These are phyloP conservation scores for Hypoxylon fuscum DNA, from an alignment of 495 filamentous ascomycete species.

Conservation along the genomic window DNA sequence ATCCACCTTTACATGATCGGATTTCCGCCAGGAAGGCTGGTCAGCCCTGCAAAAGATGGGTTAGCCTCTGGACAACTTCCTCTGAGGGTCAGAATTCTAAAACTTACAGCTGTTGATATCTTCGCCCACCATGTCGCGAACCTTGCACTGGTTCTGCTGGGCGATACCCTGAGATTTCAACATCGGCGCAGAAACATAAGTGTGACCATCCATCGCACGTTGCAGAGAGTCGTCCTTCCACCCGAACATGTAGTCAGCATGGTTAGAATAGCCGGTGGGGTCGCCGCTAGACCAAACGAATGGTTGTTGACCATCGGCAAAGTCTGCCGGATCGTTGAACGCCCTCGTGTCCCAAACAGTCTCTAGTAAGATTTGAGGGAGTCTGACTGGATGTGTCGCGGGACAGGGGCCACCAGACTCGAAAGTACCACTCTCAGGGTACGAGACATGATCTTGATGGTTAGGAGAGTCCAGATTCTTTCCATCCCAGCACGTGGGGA, in stretches of 20 bases:
- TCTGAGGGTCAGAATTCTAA: not conserved
- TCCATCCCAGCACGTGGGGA: conserved; percentile 48
- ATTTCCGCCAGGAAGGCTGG: conserved; percentile 24
- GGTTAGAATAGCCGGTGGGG: conserved; percentile 45
- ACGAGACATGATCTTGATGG: conserved; percentile 53
- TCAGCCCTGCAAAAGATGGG: conserved; percentile 21
- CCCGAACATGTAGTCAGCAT: conserved; percentile 48
- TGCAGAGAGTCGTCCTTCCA: conserved; percentile 48
- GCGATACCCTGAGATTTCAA: conserved; percentile 44
- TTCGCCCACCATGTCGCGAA: conserved; percentile 44
- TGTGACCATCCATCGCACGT: conserved; percentile 44
- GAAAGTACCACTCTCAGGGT: conserved; percentile 50
- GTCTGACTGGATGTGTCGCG: conserved; percentile 41
- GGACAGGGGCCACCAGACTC: conserved; percentile 50
- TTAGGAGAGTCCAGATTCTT: conserved; percentile 49
- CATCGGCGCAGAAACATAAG: conserved; percentile 44
- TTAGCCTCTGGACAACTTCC: not conserved
- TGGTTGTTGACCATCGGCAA: conserved; percentile 52
- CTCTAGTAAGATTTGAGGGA: conserved; percentile 51
- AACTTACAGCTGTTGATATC: conserved; percentile 47
- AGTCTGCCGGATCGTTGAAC: conserved; percentile 51
- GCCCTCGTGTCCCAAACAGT: conserved; percentile 47
- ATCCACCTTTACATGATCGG: conserved; percentile 14
- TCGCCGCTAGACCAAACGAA: conserved; percentile 58
- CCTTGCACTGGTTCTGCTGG: conserved; percentile 45